Percentiles rank a stretch among this genome's conserved stretches.
Conservation (phyloP, 352 stramenopile species). For the Phytophthora aleatoria region DNA sequence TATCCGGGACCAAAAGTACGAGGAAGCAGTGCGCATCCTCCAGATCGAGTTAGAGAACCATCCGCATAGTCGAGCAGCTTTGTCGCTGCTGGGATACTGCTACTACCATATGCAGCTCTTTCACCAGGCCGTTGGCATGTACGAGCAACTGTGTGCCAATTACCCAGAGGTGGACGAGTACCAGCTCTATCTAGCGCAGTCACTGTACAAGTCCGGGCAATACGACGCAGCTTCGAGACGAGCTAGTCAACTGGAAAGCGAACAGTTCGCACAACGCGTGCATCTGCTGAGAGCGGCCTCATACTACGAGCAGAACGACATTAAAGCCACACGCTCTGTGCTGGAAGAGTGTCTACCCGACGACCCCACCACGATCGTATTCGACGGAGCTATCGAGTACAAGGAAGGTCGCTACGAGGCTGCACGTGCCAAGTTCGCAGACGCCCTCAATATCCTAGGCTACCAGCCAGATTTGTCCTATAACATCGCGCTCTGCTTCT, state of each 20-base stretch:
- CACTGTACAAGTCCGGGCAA: conserved; percentile 92
- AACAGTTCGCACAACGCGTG: conserved; percentile 88
- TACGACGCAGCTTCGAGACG: conserved; percentile 82
- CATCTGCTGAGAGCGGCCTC: conserved; percentile 89
- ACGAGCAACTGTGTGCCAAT: conserved; percentile 93
- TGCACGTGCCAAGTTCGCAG: conserved; percentile 90
- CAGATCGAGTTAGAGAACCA: conserved; percentile 94
- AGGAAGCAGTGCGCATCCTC: conserved; percentile 92
- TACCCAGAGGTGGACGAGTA: conserved; percentile 96
- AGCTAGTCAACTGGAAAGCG: conserved; percentile 81
- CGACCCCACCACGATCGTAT: conserved; percentile 92
- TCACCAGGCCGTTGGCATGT: conserved; percentile 89
- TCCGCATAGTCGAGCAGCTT: conserved; percentile 87
- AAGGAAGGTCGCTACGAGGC: conserved; percentile 90
- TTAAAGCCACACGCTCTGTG: conserved; percentile 89
- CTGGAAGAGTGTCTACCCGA: conserved; percentile 93
- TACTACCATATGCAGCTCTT: conserved; percentile 97
- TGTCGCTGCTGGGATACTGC: conserved; percentile 97
- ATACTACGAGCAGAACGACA: conserved; percentile 97
- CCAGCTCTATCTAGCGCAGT: conserved; percentile 95
- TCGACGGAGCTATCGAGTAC: conserved; percentile 84
- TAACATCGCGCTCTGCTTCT: conserved; percentile 96
- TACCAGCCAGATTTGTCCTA: conserved; percentile 94
- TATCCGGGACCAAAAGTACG: conserved; percentile 95
- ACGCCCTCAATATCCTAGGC: conserved; percentile 93